These are phyloP conservation scores for Exophiala mesophila DNA, from an alignment of 2,329 filamentous ascomycete genomes.

Conservation along the genomic window DNA sequence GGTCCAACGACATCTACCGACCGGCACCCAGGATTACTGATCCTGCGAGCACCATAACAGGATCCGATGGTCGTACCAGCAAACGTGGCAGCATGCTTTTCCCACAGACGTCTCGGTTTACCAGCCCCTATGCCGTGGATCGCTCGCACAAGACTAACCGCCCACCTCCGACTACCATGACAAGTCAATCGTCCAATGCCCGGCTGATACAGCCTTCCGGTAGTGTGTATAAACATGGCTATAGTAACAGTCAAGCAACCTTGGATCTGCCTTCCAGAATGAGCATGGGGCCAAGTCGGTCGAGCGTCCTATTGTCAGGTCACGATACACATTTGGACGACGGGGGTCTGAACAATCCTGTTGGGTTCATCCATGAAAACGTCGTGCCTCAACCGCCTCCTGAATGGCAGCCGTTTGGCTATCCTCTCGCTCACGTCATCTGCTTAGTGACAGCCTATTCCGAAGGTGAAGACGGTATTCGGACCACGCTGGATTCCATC, in stretches of 20 bases:
- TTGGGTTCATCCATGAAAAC: constrained; percentile 92
- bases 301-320: constrained; percentile 59
- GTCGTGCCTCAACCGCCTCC: constrained; percentile 94
- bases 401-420: constrained; percentile 97
- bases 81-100: constrained; percentile 81
- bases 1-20: constrained; percentile 95
- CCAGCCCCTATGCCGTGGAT: constrained; percentile 78
- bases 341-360: constrained; percentile 70
- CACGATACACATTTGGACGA: constrained; percentile 51
- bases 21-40: constrained; percentile 79
- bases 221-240: constrained; percentile 61
- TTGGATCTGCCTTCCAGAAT: constrained; percentile 44
- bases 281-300: constrained; percentile 39
- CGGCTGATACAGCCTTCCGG: constrained; percentile 59
- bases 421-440: constrained; percentile 86
- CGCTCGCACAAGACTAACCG: constrained; percentile 50
- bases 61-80: constrained; percentile 63
- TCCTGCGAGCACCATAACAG: constrained; percentile 58
- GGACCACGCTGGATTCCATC: constrained; percentile 91
- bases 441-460: constrained; percentile 96
- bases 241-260: constrained; percentile 54
- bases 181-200: constrained; percentile 74
- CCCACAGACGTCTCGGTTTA: constrained; percentile 91
- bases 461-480: constrained; percentile 85
- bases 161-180: constrained; percentile 82